A percentile compares a stretch with the other conserved stretches of the same genome.
Evolutionary conservation across 2,329 filamentous ascomycete species (phyloP).

Genomic region (Cercospora sp.): DNA sequence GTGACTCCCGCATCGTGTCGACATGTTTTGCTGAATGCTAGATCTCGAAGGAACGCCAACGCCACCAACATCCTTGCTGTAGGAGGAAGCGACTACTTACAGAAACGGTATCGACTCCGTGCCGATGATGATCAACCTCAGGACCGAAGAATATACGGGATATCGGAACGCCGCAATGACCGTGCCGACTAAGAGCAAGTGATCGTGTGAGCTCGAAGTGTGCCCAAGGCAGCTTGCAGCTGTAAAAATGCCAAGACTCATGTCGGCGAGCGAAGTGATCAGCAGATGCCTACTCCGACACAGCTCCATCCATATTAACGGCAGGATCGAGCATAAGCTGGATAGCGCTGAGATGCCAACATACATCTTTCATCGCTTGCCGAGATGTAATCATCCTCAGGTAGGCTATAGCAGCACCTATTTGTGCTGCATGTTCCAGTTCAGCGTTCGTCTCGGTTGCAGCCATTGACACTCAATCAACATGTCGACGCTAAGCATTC

Average conservation of each 20-base stretch:
- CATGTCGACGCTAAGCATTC: not conserved
- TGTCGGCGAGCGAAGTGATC: not conserved
- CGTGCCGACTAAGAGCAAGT: not conserved
- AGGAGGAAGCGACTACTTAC: not conserved
- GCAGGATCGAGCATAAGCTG: not conserved
- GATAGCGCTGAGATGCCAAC: not conserved
- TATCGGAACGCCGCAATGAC: not conserved
- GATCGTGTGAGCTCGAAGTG: not conserved
- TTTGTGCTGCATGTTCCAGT: not conserved
- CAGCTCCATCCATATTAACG: not conserved
- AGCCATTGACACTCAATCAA: not conserved
- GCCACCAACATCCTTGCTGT: not conserved
- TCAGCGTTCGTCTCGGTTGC: not conserved
- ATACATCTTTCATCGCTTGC: not conserved
- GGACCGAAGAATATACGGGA: not conserved
- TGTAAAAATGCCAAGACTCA: not conserved
- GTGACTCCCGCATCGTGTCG: not conserved
- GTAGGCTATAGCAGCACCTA: not conserved
- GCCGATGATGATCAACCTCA: not conserved
- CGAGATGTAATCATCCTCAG: not conserved
- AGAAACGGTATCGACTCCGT: not conserved
- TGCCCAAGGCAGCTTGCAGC: not conserved
- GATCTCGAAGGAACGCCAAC: not conserved
- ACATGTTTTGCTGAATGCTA: not conserved
- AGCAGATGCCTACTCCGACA: not conserved